Evolutionary conservation across 2,329 filamentous ascomycete species (phyloP), one percentile per base, ranked within the genome.

Genomic region (Nemania sp.): DNA sequence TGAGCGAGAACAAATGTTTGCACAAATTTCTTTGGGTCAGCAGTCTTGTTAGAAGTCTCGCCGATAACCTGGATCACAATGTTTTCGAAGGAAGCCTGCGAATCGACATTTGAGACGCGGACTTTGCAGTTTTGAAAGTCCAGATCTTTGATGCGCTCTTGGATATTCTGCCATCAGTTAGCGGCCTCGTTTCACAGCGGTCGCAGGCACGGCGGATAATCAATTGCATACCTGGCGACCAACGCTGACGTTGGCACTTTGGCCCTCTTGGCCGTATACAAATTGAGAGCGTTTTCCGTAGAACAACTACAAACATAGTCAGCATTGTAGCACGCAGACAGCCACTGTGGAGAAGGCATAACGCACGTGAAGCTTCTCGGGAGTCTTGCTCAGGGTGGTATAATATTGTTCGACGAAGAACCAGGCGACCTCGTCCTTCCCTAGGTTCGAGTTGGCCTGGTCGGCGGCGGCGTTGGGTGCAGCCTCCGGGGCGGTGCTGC

Each of bases 321-420:
- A 59, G 56, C 33, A n/a, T 47, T 15, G 3, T 11, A 6, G 11
- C n/a, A 42, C 15, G 12, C 20, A 1, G 22, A 20, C 12, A 33
- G 5, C 6, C 5, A 34, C 26, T 15, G 28, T 15, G 19, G 19
- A 22, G 12, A 7, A 50, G 14, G 15, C 33, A 57, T 24, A 6
- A 34, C 83, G 67, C 75, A 87, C 84, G 70, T 91, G 93, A 67
- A 99, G 89, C 76, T 94, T 95, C 71, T 96, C 91, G 19, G 94
- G 92, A 63, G 80, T 89, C 76, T 93, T 92, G 84, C 92, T 97
- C 70, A 99, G 78, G 59, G 91, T 99, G 65, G 90, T 97, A 78
- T 99, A 99, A 81, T 97, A 99, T 75, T 96, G 91, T 82, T 97
- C 92, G 54, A 99, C 94, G 66, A 99, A 99, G 78, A 93, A 97